phyloP scores from a whole-genome alignment of 176 grass and related monocot genomes.

The Eragrostis curvula region DNA sequence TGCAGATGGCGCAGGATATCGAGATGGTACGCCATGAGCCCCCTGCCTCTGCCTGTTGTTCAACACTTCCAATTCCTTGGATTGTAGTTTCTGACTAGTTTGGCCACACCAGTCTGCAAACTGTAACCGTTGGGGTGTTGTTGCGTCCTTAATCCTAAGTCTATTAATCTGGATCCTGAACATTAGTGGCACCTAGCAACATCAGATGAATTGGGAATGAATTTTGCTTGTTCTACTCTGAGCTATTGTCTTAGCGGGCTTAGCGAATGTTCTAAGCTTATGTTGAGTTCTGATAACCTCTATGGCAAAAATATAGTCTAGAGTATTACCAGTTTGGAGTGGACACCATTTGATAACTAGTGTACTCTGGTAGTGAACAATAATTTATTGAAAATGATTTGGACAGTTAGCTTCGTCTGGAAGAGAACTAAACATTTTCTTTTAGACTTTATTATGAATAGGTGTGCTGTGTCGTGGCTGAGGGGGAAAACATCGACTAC shows the following conservation, averaged over 20 bases:
- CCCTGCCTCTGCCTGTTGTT: not conserved
- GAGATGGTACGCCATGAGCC: conserved; percentile 54
- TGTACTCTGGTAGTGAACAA: not conserved
- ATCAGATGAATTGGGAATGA: not conserved
- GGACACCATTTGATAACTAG: conserved; percentile 7
- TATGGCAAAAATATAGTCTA: not conserved
- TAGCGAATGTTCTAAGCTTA: not conserved
- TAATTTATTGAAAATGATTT: not conserved
- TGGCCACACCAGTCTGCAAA: not conserved
- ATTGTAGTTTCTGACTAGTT: not conserved
- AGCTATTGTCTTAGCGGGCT: not conserved
- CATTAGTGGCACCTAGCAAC: not conserved
- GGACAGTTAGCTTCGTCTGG: not conserved
- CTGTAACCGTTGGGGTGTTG: not conserved
- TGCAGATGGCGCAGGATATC: conserved; percentile 93
- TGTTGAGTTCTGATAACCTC: not conserved
- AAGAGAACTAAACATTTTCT: not conserved
- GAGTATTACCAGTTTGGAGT: not conserved
- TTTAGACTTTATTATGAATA: not conserved
- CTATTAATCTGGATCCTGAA: not conserved
- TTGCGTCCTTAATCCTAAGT: not conserved
- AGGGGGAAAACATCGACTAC: not conserved
- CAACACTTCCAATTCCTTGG: not conserved
- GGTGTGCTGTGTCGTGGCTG: not conserved
- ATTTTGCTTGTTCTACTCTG: not conserved